phyloP scores from a whole-genome alignment of 2,329 filamentous ascomycete species.

The Diaporthe capsici region DNA sequence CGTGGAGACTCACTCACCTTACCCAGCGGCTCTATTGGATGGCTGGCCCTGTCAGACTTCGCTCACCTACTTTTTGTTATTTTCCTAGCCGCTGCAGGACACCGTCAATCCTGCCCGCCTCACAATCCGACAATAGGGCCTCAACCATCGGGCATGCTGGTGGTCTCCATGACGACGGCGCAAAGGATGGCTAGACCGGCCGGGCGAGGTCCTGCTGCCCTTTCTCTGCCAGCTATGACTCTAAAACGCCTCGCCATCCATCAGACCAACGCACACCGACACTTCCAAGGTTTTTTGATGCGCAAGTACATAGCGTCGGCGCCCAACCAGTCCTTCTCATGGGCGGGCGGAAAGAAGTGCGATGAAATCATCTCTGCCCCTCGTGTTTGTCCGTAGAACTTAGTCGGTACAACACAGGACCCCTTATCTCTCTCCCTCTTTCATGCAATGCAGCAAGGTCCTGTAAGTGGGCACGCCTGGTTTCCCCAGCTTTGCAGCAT shows the following conservation, averaged over 20 bases:
- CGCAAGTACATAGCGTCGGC: neutral
- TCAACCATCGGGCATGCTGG: neutral
- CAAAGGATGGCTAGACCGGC: neutral
- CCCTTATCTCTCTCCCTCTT: slow-evolving; percentile 4
- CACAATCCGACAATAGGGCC: neutral
- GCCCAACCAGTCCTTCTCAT: neutral
- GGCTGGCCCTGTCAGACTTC: slow-evolving; percentile 7
- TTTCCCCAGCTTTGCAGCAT: slow-evolving; percentile 1
- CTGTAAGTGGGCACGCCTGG: slow-evolving; percentile 18
- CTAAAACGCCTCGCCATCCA: neutral
- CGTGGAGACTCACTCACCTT: slow-evolving; percentile 38
- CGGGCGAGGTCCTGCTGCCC: neutral
- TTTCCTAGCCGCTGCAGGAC: slow-evolving; percentile 31
- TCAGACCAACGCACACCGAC: slow-evolving; percentile 32
- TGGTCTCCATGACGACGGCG: slow-evolving; percentile 30
- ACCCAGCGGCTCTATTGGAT: slow-evolving; percentile 35
- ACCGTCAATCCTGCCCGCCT: slow-evolving; percentile 6
- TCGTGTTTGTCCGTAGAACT: slow-evolving; percentile 25
- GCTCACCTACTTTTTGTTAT: slow-evolving; percentile 33
- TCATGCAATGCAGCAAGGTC: slow-evolving; percentile 36
- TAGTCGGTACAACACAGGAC: neutral
- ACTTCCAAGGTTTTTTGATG: slow-evolving; percentile 12
- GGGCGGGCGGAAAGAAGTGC: neutral
- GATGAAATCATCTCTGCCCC: slow-evolving; percentile 28
- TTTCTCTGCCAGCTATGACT: slow-evolving; percentile 11